Conservation (phyloP, 2,329 filamentous ascomycete genomes). For the Tolypocladium tundrense region DNA sequence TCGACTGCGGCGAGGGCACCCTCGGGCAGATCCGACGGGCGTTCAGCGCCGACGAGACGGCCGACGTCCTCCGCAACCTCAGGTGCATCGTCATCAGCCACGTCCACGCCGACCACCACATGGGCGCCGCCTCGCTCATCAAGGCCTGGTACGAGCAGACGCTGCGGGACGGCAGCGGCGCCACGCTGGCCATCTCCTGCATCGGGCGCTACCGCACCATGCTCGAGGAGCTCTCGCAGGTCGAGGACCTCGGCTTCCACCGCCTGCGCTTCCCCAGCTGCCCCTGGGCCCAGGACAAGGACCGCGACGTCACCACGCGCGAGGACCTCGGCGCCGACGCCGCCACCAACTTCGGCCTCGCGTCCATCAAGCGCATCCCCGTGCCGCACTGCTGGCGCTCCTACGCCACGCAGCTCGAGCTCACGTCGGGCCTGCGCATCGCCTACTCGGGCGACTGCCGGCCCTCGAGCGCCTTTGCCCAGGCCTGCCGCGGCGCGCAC, state of each 20-base stretch:
- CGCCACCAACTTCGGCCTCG: constrained; percentile 48
- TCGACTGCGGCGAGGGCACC: constrained; percentile 90
- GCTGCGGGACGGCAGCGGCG: constrained; percentile 19
- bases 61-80: constrained; percentile 65
- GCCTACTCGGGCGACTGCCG: constrained; percentile 93
- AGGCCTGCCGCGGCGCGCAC: constrained; percentile 64
- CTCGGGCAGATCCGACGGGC: constrained; percentile 75
- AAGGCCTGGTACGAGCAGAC: constrained; percentile 63
- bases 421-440: constrained; percentile 71
- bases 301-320: constrained; percentile 21
- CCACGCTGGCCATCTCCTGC: constrained; percentile 56
- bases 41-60: constrained; percentile 54
- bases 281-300: constrained; percentile 7
- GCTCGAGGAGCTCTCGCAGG: constrained; percentile 66
- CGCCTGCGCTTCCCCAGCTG: constrained; percentile 30
- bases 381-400: constrained; percentile 76
- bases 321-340: constrained; percentile 30
- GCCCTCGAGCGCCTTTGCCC: constrained; percentile 59
- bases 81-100: constrained; percentile 89
- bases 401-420: constrained; percentile 67
- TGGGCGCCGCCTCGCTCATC: constrained; percentile 74
- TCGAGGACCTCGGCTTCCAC: constrained; percentile 67
- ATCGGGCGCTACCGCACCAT: constrained; percentile 63
- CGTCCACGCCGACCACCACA: constrained; percentile 90
- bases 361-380: constrained; percentile 51